Conservation (phyloP, 805 yeast species). For the Ogataea ramenticola region DNA sequence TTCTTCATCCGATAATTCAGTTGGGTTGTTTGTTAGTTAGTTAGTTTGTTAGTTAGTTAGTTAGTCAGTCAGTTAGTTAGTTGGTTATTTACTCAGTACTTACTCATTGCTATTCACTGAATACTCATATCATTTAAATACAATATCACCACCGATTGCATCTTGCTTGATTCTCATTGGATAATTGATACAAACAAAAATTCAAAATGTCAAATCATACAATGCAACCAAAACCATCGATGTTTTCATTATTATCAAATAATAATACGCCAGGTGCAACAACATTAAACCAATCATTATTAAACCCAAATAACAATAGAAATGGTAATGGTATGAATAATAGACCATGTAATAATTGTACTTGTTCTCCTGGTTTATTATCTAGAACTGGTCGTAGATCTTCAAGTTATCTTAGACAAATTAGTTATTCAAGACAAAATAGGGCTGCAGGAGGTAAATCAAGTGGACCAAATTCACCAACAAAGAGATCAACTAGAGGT, state of each 20-base stretch:
- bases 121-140: no score
- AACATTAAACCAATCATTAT: conserved; percentile 16
- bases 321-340: background rate
- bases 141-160: background rate
- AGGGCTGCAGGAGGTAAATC: background rate
- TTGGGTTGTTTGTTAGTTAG: no score
- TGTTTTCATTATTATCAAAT: conserved; percentile 31
- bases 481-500: background rate
- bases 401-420: conserved; percentile 31
- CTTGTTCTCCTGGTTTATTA: conserved; percentile 76
- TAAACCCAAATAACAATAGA: background rate
- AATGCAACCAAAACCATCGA: conserved; percentile 31
- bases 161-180: background rate
- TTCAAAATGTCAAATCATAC: conserved; percentile 11
- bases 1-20: no score
- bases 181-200: no score
- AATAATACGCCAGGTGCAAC: conserved; percentile 25
- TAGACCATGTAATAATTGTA: conserved; percentile 65
- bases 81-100: no score
- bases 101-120: no score
- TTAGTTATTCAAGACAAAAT: conserved; percentile 12
- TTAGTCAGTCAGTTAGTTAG: no score
- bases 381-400: conserved; percentile 61
- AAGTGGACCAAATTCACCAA: conserved; percentile 7
- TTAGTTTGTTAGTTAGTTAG: no score